phyloP scores from a whole-genome alignment of 2,329 filamentous ascomycete genomes.

The Blumeria graminis region DNA sequence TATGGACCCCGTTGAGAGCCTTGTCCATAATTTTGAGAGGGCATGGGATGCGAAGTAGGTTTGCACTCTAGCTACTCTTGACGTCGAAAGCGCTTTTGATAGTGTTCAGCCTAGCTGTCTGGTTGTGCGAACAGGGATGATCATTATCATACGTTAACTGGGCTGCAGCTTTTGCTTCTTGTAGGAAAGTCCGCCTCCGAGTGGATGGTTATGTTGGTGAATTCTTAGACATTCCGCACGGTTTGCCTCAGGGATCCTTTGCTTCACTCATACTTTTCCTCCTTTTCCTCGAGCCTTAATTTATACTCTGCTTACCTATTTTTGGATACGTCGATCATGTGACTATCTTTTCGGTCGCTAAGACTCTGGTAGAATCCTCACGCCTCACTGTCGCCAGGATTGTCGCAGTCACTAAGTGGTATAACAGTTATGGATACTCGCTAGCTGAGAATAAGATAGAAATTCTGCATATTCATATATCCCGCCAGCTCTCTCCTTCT shows the following conservation, averaged over 20 bases:
- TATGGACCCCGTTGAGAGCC: no score
- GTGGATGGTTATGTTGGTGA: background rate
- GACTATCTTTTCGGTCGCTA: background rate
- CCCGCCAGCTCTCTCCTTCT: no score
- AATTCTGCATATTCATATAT: no score
- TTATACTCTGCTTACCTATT: background rate
- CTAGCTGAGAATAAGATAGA: no score
- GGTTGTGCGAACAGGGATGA: background rate
- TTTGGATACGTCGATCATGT: background rate
- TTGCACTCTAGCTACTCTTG: background rate
- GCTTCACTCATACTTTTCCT: background rate
- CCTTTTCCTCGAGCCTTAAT: background rate
- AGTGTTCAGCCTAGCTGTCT: no score
- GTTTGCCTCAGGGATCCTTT: no score
- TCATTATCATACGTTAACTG: background rate
- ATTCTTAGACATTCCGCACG: background rate
- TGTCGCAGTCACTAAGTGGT: no score
- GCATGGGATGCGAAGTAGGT: background rate
- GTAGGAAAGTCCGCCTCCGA: background rate
- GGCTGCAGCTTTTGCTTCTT: background rate
- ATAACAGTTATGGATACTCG: no score
- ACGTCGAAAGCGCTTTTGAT: no score
- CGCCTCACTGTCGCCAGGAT: no score
- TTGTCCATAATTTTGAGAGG: no score
- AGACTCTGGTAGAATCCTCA: background rate